phyloP scores from a whole-genome alignment of 1,139 yeast genomes.

The Geotrichum bryndzae region DNA sequence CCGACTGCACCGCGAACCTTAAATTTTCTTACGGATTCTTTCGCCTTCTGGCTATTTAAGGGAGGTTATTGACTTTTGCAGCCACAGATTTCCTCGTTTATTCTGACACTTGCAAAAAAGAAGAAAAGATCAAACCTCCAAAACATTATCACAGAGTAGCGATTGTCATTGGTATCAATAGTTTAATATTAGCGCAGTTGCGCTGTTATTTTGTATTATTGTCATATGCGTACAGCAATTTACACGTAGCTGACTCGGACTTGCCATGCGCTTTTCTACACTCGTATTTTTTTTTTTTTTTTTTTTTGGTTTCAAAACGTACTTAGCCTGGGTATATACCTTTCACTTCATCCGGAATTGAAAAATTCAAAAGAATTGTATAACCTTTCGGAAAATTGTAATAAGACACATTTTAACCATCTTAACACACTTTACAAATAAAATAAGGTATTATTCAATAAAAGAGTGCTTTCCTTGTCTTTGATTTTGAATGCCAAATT shows the following conservation, averaged over 20 bases:
- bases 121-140: background rate
- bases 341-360: background rate
- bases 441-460: conserved; percentile 99
- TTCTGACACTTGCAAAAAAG: background rate
- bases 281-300: background rate
- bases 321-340: background rate
- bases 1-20: background rate
- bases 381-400: conserved; percentile 95
- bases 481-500: conserved; percentile 98
- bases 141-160: background rate
- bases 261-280: background rate
- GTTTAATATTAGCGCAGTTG: background rate
- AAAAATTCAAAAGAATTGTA: background rate
- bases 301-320: background rate
- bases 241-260: background rate
- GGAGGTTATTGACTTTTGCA: background rate
- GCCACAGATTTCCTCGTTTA: background rate
- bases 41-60: background rate
- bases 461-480: conserved; percentile 99
- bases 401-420: conserved; percentile 97
- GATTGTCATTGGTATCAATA: background rate
- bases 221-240: background rate
- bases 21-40: background rate
- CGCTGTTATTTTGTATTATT: background rate
- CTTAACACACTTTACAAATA: conserved; percentile 99